Base-by-base conservation (phyloP, 2,329 filamentous ascomycete species). In the Cladorrhinum sp. region DNA sequence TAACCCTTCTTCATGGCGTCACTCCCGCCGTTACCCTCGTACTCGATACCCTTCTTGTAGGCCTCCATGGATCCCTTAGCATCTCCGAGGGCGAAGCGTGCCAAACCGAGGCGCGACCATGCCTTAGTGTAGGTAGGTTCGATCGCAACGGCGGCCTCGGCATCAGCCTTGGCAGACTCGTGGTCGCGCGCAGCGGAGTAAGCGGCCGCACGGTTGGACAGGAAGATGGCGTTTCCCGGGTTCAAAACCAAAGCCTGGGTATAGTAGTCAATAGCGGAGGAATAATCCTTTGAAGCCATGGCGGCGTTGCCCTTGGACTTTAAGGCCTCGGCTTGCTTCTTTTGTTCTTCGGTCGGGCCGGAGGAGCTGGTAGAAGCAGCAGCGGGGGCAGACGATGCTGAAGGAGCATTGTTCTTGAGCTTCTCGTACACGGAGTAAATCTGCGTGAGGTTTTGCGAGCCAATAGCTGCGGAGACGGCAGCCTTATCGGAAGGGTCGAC, bases 341-440 rank as follows among this genome's bases (percentile, higher is more conserved):
- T 92, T 69, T 85, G 81, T 49, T 80, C 85, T 71, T 86, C 77
- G 69, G 79, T 70, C 67, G 78, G 72, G 13, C 72, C 66, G 1
- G 77, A 63, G 68, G 78, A 72, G 13, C 72, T 66, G 1, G 77
- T 63, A 1, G 74, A 29, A 10, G 59, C 20, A 71, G 69, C 24
- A 72, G 61, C 12, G 71, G 67, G 1, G 76, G 80, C 70, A n/a
- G 76, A 70, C 22, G 73, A 18, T 20, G 62, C 9, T 71, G 68
- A 22, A 73, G 60, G 16, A 72, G 67, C 67, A 41, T 74, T 74
- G 62, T 85, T 83, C 79, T 93, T 93, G 66, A 97, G 85, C 78
- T 96, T 96, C 79, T 99, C 95, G 78, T 97, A 98, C 66, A 97
- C 92, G 72, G 87, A 87, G 82, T 96, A 99, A 78, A 99, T 96